Evolutionary conservation across 345 rosid species (phyloP), one percentile per base, ranked within the genome.

Genomic region (Bretschneidera sinensis): DNA sequence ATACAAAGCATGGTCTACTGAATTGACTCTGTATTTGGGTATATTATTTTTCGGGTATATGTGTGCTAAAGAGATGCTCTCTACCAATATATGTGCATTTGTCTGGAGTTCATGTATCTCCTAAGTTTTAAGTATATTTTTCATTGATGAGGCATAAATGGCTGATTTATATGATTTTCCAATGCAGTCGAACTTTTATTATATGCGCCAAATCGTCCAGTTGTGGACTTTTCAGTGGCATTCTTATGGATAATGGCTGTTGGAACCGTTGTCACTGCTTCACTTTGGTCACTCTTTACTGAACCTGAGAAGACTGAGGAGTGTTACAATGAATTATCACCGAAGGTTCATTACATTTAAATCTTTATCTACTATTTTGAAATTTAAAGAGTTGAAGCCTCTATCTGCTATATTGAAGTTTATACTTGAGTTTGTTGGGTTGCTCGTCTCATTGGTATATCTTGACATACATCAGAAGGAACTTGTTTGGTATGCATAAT

Each of bases 191-290:
- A 88, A 78, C 60, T 91, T 58, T 52, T 81, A 68, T 24, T 88
- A 65, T 91, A 77, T 73, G 88, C 97, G 24, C 99, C 99, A 48
- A 68, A 35, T 35, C 88, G 96, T 63, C 99, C 99, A 6, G 53
- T 69, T 11, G 78, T 88, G 71, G 96, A 85, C 73, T 54, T 61
- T 39, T 81, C 96, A 24, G 94, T 90, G 61, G 58, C 77, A 16
- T 79, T 88, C 43, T 71, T 95, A 57, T 81, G 96, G 97, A 54
- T 83, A 67, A 86, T 95, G 99, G 89, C 99, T 74, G 89, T 91
- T 24, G 91, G 92, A 68, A 95, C 99, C 17, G 78, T 91, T 69
- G 57, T 81, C 17, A 50, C 78, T 81, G 96, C 96, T 62, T 73
- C 99, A 51, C 74, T 88, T 55, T 91, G 96, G 96, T 73, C 86